Base-by-base conservation (phyloP, 2,329 filamentous ascomycete species). In the Aspergillus sp. region DNA sequence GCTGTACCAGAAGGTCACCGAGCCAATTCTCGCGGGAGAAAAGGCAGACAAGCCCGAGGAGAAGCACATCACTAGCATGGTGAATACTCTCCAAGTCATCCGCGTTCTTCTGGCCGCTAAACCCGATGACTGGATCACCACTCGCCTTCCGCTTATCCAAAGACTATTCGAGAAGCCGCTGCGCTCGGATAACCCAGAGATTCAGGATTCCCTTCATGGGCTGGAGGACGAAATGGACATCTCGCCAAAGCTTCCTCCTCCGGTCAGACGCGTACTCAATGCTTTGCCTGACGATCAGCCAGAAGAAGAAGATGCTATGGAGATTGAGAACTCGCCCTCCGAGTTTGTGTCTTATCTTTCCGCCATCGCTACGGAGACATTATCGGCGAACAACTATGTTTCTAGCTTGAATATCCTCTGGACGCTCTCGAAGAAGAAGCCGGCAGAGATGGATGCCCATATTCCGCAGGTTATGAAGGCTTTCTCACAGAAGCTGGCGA, bases 31-130 rank as follows among this genome's bases (percentile, higher is more conserved):
- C 11, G 85, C 88, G 2, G 87, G 88, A 47, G 94, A 97, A 9
- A 92, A 91, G 71, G 87, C 89, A 50, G 88, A 91, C 47, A 89
- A 89, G 64, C 82, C 81, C n/a, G 87, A 92, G 57, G 88, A 92
- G 38, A 91, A 91, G 70, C 91, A 92, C 64, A 81, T 88, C 40
- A 95, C 89, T 1, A 87, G 88, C 57, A 93, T 96, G 72, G 85
- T 99, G 74, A 99, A 99, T 69, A 91, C 92, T 1, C 80, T 99
- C 13, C 92, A 97, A 69, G 89, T 97, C 38, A 80, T 99, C 55
- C 89, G 93, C 45, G 88, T 97, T 54, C 86, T 99, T 45, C 79
- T 97, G 54, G 91, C 94, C 63, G 86, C 88, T 57, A 95, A 96
- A 71, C 79, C 89, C 0, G 87, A 96, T 64, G 90, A 96, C 3